Conservation (phyloP, 805 yeast species). For the Candida sakaeoensis region DNA sequence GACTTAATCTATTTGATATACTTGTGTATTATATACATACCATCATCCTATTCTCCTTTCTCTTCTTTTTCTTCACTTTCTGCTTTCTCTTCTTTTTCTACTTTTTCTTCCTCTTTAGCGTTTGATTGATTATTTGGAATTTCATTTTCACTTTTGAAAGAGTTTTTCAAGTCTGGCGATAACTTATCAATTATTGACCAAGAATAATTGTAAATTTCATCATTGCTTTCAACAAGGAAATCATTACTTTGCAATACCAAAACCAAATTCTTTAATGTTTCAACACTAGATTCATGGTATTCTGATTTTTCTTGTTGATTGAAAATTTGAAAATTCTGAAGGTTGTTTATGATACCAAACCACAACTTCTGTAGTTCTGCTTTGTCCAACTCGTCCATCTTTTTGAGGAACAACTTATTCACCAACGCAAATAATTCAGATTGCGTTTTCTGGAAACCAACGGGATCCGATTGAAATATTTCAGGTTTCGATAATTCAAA, state of each 20-base stretch:
- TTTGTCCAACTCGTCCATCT: constrained; percentile 22
- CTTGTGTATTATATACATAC: no score
- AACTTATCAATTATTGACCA: constrained; percentile 29
- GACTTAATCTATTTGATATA: no score
- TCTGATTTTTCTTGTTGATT: constrained; percentile 14
- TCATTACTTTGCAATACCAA: constrained; percentile 31
- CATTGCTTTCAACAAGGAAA: constrained; percentile 18
- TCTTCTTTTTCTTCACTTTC: neutral
- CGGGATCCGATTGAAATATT: constrained; percentile 50
- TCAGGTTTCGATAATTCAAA: constrained; percentile 66
- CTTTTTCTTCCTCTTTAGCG: neutral
- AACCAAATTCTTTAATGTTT: constrained; percentile 40
- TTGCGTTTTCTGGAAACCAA: constrained; percentile 64
- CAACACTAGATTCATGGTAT: constrained; percentile 31
- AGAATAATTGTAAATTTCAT: constrained; percentile 28
- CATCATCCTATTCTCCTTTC: no score
- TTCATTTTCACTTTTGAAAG: no score
- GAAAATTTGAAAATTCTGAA: constrained; percentile 22
- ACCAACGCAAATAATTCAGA: constrained; percentile 62
- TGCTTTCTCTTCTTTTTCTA: neutral
- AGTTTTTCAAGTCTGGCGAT: constrained; percentile 24
- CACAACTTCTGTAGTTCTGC: constrained; percentile 27
- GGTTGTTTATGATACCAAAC: constrained; percentile 33
- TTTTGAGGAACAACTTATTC: constrained; percentile 50
- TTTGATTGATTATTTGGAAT: neutral